These are phyloP conservation scores for Boletus reticuloceps DNA, from an alignment of 768 basidiomycete species.

Conservation along the genomic window DNA sequence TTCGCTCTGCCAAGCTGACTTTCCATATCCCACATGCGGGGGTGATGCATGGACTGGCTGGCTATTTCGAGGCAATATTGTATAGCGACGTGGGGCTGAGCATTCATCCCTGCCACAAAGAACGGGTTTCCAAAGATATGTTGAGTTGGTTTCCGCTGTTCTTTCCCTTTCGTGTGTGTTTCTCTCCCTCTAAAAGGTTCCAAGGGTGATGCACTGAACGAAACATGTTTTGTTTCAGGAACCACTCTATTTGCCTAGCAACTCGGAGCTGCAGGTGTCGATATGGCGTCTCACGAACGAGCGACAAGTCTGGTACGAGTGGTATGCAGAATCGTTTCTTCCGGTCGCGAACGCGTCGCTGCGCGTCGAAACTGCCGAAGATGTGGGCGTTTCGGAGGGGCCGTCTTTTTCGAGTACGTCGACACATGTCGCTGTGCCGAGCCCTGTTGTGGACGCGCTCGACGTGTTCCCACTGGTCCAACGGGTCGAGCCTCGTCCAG, in stretches of 20 bases:
- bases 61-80: slow-evolving; percentile 94
- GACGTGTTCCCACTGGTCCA: slow-evolving; percentile 37
- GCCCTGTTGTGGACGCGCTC: slow-evolving; percentile 70
- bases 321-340: slow-evolving; percentile 93
- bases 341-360: slow-evolving; percentile 46
- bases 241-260: slow-evolving; percentile 88
- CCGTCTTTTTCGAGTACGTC: slow-evolving; percentile 28
- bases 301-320: slow-evolving; percentile 97
- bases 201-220: not conserved
- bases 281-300: slow-evolving; percentile 93
- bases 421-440: slow-evolving; percentile 41
- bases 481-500: slow-evolving; percentile 4
- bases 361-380: slow-evolving; percentile 18
- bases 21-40: slow-evolving; percentile 97
- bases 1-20: slow-evolving; percentile 76
- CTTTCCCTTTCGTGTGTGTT: slow-evolving; percentile 84
- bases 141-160: slow-evolving; percentile 98
- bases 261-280: slow-evolving; percentile 88
- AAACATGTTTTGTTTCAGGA: slow-evolving; percentile 49
- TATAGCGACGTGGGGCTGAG: slow-evolving; percentile 90
- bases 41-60: slow-evolving; percentile 89
- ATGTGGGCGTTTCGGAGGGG: slow-evolving; percentile 13
- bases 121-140: slow-evolving; percentile 91
- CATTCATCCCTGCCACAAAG: slow-evolving; percentile 89
- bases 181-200: slow-evolving; percentile 3